Conservation (phyloP, 2,329 filamentous ascomycete species). For the Grosmannia serpens region DNA sequence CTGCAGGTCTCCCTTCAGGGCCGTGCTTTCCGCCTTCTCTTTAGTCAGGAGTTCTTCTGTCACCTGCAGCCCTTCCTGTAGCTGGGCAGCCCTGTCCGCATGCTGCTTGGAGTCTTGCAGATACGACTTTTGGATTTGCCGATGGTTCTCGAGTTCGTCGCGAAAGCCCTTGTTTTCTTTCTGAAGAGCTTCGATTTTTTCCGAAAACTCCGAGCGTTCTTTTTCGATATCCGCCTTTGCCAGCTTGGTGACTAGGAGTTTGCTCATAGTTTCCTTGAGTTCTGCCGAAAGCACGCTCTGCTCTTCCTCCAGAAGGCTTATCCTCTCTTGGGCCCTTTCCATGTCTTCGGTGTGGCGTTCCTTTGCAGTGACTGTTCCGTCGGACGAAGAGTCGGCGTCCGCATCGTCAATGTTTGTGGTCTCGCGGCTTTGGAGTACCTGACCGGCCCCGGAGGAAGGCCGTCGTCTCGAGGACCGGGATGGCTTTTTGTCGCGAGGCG, state of each 20-base stretch:
- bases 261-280: not conserved
- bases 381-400: not conserved
- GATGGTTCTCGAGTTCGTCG: not conserved
- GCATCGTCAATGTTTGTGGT: not conserved
- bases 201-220: not conserved
- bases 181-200: not conserved
- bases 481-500: not conserved
- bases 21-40: not conserved
- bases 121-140: not conserved
- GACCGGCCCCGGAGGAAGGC: not conserved
- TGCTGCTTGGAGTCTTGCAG: not conserved
- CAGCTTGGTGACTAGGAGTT: not conserved
- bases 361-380: not conserved
- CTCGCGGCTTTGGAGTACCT: not conserved
- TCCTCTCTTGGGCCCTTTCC: not conserved
- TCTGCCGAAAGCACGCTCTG: not conserved
- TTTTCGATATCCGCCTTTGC: not conserved
- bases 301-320: not conserved
- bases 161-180: constrained; percentile 2
- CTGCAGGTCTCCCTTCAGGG: not conserved
- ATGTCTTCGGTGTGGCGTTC: not conserved
- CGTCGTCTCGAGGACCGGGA: not conserved
- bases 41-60: not conserved
- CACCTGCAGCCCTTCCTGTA: not conserved
- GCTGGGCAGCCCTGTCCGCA: not conserved